A percentile compares a stretch with the other conserved stretches of the same genome.
Evolutionary conservation across 73 alveolate genomes (phyloP).

Genomic region (Tetrahymena elliotti): DNA sequence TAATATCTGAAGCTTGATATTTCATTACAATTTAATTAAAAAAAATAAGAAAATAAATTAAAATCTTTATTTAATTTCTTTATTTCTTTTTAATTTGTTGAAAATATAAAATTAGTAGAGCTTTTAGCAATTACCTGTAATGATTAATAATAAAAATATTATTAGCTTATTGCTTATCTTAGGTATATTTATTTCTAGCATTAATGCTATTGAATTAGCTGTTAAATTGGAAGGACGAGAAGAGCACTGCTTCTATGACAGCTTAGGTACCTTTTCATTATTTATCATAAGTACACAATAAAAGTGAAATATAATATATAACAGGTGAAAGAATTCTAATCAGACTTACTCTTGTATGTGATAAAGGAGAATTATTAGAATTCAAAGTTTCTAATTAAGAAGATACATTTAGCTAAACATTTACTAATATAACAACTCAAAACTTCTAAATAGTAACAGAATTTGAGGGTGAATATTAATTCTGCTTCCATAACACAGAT

Average conservation of each 20-base stretch:
- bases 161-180: background rate
- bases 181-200: background rate
- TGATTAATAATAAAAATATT: background rate
- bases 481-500: background rate
- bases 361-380: background rate
- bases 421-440: background rate
- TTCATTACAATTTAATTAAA: background rate
- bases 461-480: background rate
- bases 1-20: background rate
- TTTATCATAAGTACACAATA: background rate
- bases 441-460: background rate
- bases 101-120: background rate
- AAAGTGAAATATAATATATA: background rate
- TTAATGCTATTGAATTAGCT: background rate
- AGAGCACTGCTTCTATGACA: background rate
- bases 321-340: background rate
- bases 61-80: background rate
- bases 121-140: background rate
- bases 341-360: background rate
- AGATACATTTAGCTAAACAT: background rate
- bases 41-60: background rate
- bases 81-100: background rate
- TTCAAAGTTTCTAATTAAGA: background rate
- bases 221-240: background rate
- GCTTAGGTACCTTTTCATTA: background rate